Evolutionary conservation across 805 yeast species (phyloP).

Genomic region (Metschnikowia noctiluminum): DNA sequence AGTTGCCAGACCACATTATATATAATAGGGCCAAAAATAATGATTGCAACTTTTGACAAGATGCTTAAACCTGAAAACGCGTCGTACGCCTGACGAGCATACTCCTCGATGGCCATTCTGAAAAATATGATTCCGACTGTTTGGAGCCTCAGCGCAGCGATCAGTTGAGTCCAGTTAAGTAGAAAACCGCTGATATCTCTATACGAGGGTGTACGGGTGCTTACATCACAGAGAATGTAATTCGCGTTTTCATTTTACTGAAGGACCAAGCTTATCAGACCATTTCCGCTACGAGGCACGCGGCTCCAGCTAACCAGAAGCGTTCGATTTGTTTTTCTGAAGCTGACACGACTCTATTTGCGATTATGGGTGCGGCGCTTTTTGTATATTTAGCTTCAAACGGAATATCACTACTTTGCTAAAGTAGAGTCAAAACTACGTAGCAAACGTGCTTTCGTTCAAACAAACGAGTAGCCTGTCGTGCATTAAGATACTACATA

Average conservation of each 20-base stretch:
- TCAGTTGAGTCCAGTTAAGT: not conserved
- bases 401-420: too few species aligned
- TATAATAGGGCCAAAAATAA: slow-evolving; percentile 54
- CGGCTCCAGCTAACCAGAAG: slow-evolving; percentile 4
- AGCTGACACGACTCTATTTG: not conserved
- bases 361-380: not conserved
- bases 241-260: not conserved
- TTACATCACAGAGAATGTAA: not conserved
- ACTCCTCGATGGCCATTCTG: slow-evolving; percentile 16
- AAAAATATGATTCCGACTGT: not conserved
- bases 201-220: slow-evolving; percentile 21
- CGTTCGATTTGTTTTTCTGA: slow-evolving; percentile 2
- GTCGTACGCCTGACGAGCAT: slow-evolving; percentile 10
- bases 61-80: slow-evolving; percentile 26
- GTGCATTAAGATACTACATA: too few species aligned
- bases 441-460: too few species aligned
- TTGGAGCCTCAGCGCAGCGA: not conserved
- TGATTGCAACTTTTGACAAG: slow-evolving; percentile 27
- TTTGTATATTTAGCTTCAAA: not conserved
- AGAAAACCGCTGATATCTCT: slow-evolving; percentile 1
- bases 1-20: slow-evolving; percentile 67
- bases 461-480: too few species aligned
- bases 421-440: too few species aligned
- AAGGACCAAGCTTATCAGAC: not conserved
- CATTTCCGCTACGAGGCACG: not conserved